These are phyloP conservation scores for Aspergillus sclerotioniger DNA, from an alignment of 495 filamentous ascomycete species.

Conservation along the genomic window DNA sequence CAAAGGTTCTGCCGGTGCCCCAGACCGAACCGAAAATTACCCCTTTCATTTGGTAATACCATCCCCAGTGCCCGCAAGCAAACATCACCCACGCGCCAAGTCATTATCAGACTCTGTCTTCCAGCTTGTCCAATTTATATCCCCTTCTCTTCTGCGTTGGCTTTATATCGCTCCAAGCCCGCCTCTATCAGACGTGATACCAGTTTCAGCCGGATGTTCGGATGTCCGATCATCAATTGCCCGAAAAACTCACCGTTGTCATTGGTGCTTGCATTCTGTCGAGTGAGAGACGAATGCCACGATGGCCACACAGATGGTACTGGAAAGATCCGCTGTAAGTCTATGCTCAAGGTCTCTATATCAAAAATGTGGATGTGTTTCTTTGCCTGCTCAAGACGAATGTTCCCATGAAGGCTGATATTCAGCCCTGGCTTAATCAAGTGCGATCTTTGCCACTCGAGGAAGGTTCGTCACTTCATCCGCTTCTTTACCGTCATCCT, in stretches of 20 bases:
- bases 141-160: no score
- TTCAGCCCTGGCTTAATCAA: background rate
- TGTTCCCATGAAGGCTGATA: background rate
- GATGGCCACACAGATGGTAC: background rate
- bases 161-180: no score
- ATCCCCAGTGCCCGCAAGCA: no score
- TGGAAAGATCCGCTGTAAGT: conserved; percentile 10
- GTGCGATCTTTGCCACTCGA: conserved; percentile 6
- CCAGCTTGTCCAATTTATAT: no score
- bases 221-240: background rate
- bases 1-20: no score
- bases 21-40: no score
- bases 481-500: background rate
- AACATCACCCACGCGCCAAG: no score
- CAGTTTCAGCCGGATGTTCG: background rate
- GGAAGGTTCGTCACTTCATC: conserved; percentile 10
- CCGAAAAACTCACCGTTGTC: background rate
- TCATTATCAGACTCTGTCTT: no score
- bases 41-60: no score
- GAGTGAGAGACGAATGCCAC: background rate
- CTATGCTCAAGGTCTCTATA: background rate
- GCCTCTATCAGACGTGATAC: background rate
- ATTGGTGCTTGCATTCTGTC: background rate
- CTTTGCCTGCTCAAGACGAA: background rate
- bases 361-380: background rate